phyloP scores from a whole-genome alignment of 495 filamentous ascomycete genomes.

The Daldinia loculata region DNA sequence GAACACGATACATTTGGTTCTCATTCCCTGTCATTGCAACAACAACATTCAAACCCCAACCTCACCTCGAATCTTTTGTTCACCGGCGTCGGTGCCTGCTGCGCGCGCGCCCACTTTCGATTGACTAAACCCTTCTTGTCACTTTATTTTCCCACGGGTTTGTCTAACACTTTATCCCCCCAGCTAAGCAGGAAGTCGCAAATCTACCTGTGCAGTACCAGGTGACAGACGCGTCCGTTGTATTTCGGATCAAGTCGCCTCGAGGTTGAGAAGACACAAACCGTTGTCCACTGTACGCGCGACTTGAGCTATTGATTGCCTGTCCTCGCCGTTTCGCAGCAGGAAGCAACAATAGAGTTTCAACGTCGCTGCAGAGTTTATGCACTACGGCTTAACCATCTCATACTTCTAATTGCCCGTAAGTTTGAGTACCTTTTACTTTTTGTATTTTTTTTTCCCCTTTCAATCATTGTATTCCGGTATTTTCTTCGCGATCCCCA shows the following conservation, averaged over 20 bases:
- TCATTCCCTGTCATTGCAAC: slow-evolving; percentile 36
- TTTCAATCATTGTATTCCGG: slow-evolving; percentile 22
- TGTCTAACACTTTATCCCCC: slow-evolving; percentile 28
- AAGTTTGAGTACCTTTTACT: slow-evolving; percentile 40
- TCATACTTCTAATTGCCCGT: slow-evolving; percentile 26
- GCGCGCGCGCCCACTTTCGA: slow-evolving; percentile 22
- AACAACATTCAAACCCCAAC: slow-evolving; percentile 32
- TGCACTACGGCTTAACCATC: slow-evolving; percentile 16
- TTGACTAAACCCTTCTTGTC: slow-evolving; percentile 41
- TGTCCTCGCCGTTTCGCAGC: slow-evolving; percentile 13
- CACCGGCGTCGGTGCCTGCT: slow-evolving; percentile 29
- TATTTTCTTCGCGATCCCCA: slow-evolving; percentile 26
- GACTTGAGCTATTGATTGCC: slow-evolving; percentile 19
- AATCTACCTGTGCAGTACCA: slow-evolving; percentile 19
- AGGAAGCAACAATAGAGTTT: slow-evolving; percentile 38
- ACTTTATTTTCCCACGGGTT: slow-evolving; percentile 9
- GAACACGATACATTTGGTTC: slow-evolving; percentile 30
- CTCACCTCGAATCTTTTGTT: slow-evolving; percentile 24
- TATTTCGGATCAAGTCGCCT: slow-evolving; percentile 15
- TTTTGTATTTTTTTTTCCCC: slow-evolving; percentile 8
- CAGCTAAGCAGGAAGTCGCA: slow-evolving; percentile 9
- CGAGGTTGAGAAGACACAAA: slow-evolving; percentile 26
- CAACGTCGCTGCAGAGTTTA: slow-evolving; percentile 28
- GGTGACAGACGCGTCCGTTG: slow-evolving; percentile 28
- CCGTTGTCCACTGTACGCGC: slow-evolving; percentile 27